These are phyloP conservation scores for Zarea fungicola DNA, from an alignment of 2,329 filamentous ascomycete species.

Conservation along the genomic window DNA sequence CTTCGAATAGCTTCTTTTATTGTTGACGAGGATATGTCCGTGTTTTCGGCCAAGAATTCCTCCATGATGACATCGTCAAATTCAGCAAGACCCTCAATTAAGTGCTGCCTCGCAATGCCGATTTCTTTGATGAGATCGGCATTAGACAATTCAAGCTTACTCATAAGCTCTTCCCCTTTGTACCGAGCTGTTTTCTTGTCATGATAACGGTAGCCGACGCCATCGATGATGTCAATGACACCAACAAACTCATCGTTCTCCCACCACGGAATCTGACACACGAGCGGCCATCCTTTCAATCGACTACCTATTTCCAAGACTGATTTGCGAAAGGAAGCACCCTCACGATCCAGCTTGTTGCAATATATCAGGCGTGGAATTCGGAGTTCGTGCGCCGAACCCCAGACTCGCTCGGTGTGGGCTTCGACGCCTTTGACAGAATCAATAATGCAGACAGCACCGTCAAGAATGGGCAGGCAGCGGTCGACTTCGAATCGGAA, in stretches of 20 bases:
- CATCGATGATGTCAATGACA: conserved; percentile 75
- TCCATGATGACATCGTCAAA: conserved; percentile 84
- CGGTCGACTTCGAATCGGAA: conserved; percentile 96
- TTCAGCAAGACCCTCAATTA: conserved; percentile 82
- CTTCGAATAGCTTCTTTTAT: conserved; percentile 71
- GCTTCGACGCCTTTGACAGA: conserved; percentile 93
- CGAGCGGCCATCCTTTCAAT: conserved; percentile 77
- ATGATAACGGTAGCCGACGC: conserved; percentile 69
- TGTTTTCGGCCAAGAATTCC: conserved; percentile 71
- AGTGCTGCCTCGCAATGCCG: conserved; percentile 65
- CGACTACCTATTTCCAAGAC: conserved; percentile 79
- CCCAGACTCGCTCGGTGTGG: conserved; percentile 95
- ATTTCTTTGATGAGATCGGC: conserved; percentile 62
- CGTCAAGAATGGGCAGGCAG: conserved; percentile 81
- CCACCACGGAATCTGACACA: conserved; percentile 97
- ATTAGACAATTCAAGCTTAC: conserved; percentile 38
- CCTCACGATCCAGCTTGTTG: conserved; percentile 75
- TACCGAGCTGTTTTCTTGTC: conserved; percentile 35
- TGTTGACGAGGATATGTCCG: conserved; percentile 62
- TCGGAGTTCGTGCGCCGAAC: conserved; percentile 75
- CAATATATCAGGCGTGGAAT: conserved; percentile 78
- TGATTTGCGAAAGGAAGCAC: conserved; percentile 74
- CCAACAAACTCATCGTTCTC: conserved; percentile 74
- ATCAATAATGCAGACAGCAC: conserved; percentile 88
- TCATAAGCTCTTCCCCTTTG: conserved; percentile 23